Base-by-base conservation (phyloP, 73 alveolate genomes). In the Tetrahymena borealis region DNA sequence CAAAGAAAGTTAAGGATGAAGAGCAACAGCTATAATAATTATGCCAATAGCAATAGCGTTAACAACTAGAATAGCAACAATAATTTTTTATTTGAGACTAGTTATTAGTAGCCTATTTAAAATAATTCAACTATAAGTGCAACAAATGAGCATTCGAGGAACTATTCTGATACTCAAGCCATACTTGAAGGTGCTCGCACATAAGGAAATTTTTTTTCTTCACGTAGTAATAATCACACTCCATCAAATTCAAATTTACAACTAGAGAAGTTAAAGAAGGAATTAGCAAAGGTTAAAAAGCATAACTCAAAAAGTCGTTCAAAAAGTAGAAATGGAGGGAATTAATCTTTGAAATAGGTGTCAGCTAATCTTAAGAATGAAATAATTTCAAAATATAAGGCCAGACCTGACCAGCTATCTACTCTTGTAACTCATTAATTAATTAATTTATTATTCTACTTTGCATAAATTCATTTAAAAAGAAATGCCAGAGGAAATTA, bases 141-240 rank as follows among this genome's bases (percentile, higher is more conserved):
- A 1, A 60, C 85, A 9, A 60, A 60, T 9, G 85, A 60, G 85
- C 85, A 60, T 60, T 60, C 85, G 9, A 13, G 85, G 85, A 60
- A 60, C 13, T 60, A 60, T 35, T 60, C 85, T 1, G 85, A 60
- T 24, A 24, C 85, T 3, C 28, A 60, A 60, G 85, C 35, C 5
- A n/a, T 60, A 32, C 35, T 60, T 16, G 85, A 60, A 60, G 85
- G 85, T 60, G 38, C 85, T 60, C n/a, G 28, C 6, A 20, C 85
- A 6, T 60, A 60, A 60, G 85, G 85, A 60, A 60, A 60, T 60
- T 60, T 60, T 60, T 60, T 60, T 60, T 60, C 85, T 60, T 60
- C 85, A 18, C 85, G 85, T 60, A 60, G 85, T 60, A 60, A 60
- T 60, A 60, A 60, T 60, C 85, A 60, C 85, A 60, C 85, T 60